A percentile compares a stretch with the other conserved stretches of the same genome.
These are phyloP conservation scores for Metarhizium anisopliae DNA, from an alignment of 2,329 filamentous ascomycete genomes.

Conservation along the genomic window DNA sequence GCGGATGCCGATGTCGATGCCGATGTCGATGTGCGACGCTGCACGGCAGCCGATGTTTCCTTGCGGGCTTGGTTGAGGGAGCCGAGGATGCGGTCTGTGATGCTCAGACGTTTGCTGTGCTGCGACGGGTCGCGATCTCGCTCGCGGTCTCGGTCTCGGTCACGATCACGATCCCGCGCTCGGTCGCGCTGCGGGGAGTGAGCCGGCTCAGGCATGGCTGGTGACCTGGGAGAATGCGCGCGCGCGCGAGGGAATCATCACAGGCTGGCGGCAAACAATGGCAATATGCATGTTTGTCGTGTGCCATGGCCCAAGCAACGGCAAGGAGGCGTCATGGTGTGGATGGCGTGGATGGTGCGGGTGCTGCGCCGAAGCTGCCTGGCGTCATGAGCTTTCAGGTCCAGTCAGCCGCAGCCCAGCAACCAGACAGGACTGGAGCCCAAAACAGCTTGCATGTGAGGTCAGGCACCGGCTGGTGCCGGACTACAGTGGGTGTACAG, in stretches of 20 bases:
- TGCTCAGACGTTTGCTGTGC: constrained; percentile 28
- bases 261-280: background rate
- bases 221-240: background rate
- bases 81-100: constrained; percentile 29
- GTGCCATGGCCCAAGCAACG: no score
- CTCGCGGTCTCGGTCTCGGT: constrained; percentile 14
- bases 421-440: no score
- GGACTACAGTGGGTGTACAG: no score
- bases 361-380: no score
- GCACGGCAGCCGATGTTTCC: constrained; percentile 16
- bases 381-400: no score
- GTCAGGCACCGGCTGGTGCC: no score
- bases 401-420: no score
- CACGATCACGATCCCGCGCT: constrained; percentile 4
- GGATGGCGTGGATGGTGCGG: no score
- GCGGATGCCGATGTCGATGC: constrained; percentile 17
- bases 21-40: constrained; percentile 21
- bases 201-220: constrained; percentile 5
- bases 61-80: constrained; percentile 24
- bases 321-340: no score
- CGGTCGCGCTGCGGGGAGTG: constrained; percentile 3
- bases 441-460: no score
- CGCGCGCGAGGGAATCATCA: background rate
- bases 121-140: constrained; percentile 18
- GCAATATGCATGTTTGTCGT: background rate